Conservation (phyloP, 2,329 filamentous ascomycete genomes). For the Aspergillus floridensis region DNA sequence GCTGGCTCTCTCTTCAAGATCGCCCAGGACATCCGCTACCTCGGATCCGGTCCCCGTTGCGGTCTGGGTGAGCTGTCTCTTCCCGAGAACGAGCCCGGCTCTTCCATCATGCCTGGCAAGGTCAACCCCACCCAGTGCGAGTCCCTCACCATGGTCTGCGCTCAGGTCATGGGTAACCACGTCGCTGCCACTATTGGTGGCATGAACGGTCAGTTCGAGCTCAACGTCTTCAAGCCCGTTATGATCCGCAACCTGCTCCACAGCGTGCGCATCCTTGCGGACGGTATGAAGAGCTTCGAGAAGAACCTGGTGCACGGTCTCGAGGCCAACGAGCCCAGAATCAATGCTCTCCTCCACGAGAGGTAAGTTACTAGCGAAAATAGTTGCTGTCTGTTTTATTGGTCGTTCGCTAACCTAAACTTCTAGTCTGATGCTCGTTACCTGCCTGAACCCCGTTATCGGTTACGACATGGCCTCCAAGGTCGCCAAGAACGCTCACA, state of each 20-base stretch:
- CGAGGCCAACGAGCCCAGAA: slow-evolving; percentile 90
- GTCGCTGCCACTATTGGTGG: slow-evolving; percentile 89
- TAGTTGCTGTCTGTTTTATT: slow-evolving; percentile 1
- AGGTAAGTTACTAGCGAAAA: slow-evolving; percentile 58
- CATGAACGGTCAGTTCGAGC: slow-evolving; percentile 96
- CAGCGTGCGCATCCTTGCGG: slow-evolving; percentile 80
- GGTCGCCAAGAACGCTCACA: slow-evolving; percentile 97
- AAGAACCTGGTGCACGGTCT: slow-evolving; percentile 86
- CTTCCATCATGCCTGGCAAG: slow-evolving; percentile 98
- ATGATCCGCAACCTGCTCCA: slow-evolving; percentile 94
- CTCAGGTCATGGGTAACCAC: slow-evolving; percentile 97
- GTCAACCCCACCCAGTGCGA: slow-evolving; percentile 99
- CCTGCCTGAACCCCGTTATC: slow-evolving; percentile 95
- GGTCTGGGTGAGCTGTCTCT: slow-evolving; percentile 90
- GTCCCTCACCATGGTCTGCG: slow-evolving; percentile 94
- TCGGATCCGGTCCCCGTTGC: slow-evolving; percentile 92
- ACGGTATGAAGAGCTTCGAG: slow-evolving; percentile 94
- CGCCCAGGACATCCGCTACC: slow-evolving; percentile 95
- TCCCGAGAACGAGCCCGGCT: slow-evolving; percentile 96
- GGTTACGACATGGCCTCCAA: slow-evolving; percentile 97
- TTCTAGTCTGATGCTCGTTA: slow-evolving; percentile 88
- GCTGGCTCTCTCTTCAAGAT: slow-evolving; percentile 94
- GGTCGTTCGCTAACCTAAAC: slow-evolving; percentile 20
- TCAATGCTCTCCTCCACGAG: slow-evolving; percentile 85
- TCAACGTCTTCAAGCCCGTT: slow-evolving; percentile 98